Evolutionary conservation across 305 asterid genomes (phyloP), one percentile per base, ranked within the genome.

Genomic region (Caryopteris hybrid): DNA sequence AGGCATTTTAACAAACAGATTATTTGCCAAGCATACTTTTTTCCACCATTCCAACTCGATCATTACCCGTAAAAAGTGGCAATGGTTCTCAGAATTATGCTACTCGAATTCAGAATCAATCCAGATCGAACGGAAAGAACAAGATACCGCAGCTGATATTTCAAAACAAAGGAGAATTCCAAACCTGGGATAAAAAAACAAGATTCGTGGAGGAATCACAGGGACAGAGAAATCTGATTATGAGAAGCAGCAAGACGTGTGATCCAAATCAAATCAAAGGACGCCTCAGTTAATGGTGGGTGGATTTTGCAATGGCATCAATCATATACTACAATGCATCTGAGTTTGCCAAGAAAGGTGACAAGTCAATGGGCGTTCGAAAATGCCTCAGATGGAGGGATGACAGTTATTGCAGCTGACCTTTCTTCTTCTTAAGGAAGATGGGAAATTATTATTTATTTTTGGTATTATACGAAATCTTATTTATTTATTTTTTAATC

Each of bases 361-460:
- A 38, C 20, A n/a, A 22, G 41, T 38, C 31, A 65, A 14, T 64
- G 54, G 50, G 41, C 36, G 38, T 55, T 25, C 4, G 13, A 51
- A 22, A 39, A 29, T 25, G 53, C 74, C 61, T 45, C 46, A 36
- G 16, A 33, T 38, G 53, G 66, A 20, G 67, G 74, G 43, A 16
- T 68, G 66, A 67, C n/a, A 22, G 79, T 62, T 62, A 75, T 27
- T 36, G 50, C 66, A 34, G 53, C 48, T 13, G 27, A 56, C 45
- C 3, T n/a, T 66, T 63, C 38, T 39, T 22, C 1, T 53, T 53
- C 13, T 53, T 13, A 61, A 41, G 58, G 41, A 8, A 10, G 64
- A 20, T 6, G 12, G 41, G 12, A 8, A 0, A 36, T 1, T 25
- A 25, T n/a, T n/a, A n/a, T n/a, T n/a, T n/a, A n/a, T n/a, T n/a